Base-by-base conservation (phyloP, 495 filamentous ascomycete species). In the Aspergillus leporis region DNA sequence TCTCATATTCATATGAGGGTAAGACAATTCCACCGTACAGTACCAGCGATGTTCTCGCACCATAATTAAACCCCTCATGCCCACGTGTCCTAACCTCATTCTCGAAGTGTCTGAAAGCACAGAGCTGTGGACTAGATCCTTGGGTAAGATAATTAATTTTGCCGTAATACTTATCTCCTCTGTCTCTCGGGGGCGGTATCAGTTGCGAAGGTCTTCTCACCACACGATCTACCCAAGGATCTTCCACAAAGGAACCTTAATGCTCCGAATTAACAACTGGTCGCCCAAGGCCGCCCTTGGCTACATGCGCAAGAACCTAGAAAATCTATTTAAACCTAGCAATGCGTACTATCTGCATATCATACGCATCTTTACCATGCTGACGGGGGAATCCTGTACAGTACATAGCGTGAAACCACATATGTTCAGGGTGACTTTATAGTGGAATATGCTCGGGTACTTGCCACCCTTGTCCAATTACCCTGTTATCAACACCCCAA, bases 51-150 rank as follows among this genome's bases (percentile, higher is more conserved):
- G n/a, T n/a, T n/a, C 10, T 41, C 14, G 16, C 43, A 13, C 21
- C 21, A 21, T 5, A 19, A 28, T 40, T 30, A 25, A 59, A 41
- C 56, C 63, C 56, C 53, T 60, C 63, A 31, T 19, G 52, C 50
- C 56, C 63, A 65, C 59, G 59, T 62, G 63, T 59, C 47, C 16
- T 23, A 12, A 13, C 41, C 48, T 22, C 23, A 34, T 61, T 56
- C 36, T 46, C 51, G 59, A 60, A 56, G 50, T 65, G 57, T 65
- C 63, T 41, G 55, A 60, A 32, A 36, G 32, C 32, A 36, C 30
- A 4, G 9, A 9, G 34, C 13, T 10, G 34, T 38, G 34, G 34
- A 13, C 34, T 38, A 41, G 38, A 41, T 41, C 38, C 6, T 41
- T 18, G n/a, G 38, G 38, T n/a, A 47, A 47, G 49, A 51, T 51